Evolutionary conservation across 345 rosid species (phyloP), one percentile per base, ranked within the genome.

Genomic region (Noccaea bulbosa): DNA sequence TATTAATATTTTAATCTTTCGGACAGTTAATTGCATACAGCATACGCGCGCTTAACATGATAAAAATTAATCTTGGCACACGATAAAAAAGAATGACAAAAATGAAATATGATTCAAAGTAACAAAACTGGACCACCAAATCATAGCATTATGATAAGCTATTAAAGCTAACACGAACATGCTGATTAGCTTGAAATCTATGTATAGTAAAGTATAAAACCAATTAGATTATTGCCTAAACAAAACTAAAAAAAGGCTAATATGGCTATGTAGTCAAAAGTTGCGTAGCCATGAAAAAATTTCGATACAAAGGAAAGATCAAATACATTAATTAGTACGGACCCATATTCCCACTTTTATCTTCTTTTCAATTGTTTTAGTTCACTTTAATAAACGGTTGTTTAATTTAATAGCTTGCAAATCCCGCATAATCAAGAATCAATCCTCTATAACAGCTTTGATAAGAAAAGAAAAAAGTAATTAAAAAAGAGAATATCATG

Each of bases 91-190:
- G 12, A 53, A 33, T 66, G 62, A 60, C 9, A 16, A 52, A 50
- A 34, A 49, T 50, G 30, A 44, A 73, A 51, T 34, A 57, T 15
- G 68, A 57, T 74, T 37, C 50, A 67, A 74, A 67, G 68, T 45
- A 44, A 67, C 41, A 43, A 58, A 43, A 45, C 5, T 60, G 73
- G 73, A 74, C 69, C 69, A 74, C 69, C 35, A 63, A 74, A 74
- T 74, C 73, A 74, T 74, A 68, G 69, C 73, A 54, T 45, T 44
- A 74, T 74, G 69, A 74, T 67, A 61, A 61, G 69, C 73, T 74
- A 74, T 16, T 74, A 74, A 67, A 74, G 78, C 64, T 34, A 67
- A 43, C 64, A 34, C 30, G 27, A 67, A 43, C 68, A 74, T 51
- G 73, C 78, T 74, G 22, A 7, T 11, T 51, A 68, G 73, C 57